Conservation (phyloP, 495 filamentous ascomycete genomes). For the Aspergillus heteromorphus region DNA sequence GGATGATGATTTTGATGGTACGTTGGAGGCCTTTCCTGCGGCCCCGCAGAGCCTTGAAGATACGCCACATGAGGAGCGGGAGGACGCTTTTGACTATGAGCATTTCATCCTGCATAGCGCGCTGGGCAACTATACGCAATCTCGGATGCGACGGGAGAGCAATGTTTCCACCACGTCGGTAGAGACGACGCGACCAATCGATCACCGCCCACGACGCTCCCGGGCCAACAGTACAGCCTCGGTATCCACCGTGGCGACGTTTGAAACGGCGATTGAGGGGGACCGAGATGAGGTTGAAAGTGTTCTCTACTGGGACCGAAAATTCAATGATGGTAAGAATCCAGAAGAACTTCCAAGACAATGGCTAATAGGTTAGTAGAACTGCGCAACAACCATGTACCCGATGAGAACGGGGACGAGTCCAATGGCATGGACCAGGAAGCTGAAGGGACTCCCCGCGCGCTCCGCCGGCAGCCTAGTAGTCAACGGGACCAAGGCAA, state of each 20-base stretch:
- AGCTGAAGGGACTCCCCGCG: conserved; percentile 10
- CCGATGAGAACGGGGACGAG: conserved; percentile 13
- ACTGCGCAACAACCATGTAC: conserved; percentile 23
- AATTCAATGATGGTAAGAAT: conserved; percentile 35
- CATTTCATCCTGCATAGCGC: conserved; percentile 90
- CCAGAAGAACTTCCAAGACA: background rate
- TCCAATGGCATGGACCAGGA: conserved; percentile 7
- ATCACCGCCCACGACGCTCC: conserved; percentile 24
- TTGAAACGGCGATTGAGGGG: conserved; percentile 77
- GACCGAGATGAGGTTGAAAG: conserved; percentile 36
- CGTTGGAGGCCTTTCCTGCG: conserved; percentile 21
- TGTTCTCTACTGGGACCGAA: conserved; percentile 40
- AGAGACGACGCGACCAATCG: conserved; percentile 60
- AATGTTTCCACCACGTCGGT: conserved; percentile 63
- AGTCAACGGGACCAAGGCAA: background rate
- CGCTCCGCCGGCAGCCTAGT: conserved; percentile 13
- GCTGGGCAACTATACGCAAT: conserved; percentile 59
- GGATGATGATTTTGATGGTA: conserved; percentile 31
- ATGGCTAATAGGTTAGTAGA: conserved; percentile 15
- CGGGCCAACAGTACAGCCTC: conserved; percentile 60
- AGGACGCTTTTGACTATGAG: conserved; percentile 97
- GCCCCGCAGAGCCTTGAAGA: conserved; percentile 22
- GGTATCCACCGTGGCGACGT: conserved; percentile 71
- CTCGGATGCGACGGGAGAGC: conserved; percentile 50
- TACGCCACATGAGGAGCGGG: conserved; percentile 80